A percentile compares a stretch with the other conserved stretches of the same genome.
These are phyloP conservation scores for Bryum argenteum DNA, from an alignment of 225 moss, liverwort and hornwort species.

Conservation along the genomic window DNA sequence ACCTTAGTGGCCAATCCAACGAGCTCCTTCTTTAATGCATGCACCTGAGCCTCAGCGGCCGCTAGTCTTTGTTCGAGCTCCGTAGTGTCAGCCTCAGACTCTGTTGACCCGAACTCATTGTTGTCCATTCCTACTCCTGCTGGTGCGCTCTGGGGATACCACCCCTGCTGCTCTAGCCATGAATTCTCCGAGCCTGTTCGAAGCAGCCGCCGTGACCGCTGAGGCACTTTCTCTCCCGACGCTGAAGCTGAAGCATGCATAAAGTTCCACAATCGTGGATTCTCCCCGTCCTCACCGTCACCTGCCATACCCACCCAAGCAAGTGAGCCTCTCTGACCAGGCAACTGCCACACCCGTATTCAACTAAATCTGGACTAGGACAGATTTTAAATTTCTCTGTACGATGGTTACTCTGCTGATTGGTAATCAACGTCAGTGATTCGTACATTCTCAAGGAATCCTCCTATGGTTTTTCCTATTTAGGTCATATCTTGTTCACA, in stretches of 20 bases:
- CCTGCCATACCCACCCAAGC: not conserved
- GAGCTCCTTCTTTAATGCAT: constrained; percentile 66
- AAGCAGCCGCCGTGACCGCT: constrained; percentile 31
- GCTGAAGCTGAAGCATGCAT: constrained; percentile 33
- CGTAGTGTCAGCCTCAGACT: constrained; percentile 39
- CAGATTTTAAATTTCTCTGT: too few relatives aligned
- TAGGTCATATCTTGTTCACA: too few relatives aligned
- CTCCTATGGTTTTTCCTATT: too few relatives aligned
- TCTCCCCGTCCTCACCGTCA: constrained; percentile 18
- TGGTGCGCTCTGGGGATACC: constrained; percentile 47
- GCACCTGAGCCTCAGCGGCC: constrained; percentile 65
- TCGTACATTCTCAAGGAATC: too few relatives aligned
- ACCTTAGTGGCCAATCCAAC: constrained; percentile 80
- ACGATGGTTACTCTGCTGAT: too few relatives aligned
- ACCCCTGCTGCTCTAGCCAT: constrained; percentile 40
- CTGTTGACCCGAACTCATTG: constrained; percentile 30
- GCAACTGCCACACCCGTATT: too few relatives aligned
- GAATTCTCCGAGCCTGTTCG: constrained; percentile 35
- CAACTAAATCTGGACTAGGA: too few relatives aligned
- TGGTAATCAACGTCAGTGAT: too few relatives aligned
- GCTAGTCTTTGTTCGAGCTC: constrained; percentile 52
- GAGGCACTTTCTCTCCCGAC: constrained; percentile 17
- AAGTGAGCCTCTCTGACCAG: too few relatives aligned
- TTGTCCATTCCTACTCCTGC: constrained; percentile 35
- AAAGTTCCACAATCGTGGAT: constrained; percentile 39